Base-by-base conservation (phyloP, 2,329 filamentous ascomycete genomes). In the Aspergillus awamori region DNA sequence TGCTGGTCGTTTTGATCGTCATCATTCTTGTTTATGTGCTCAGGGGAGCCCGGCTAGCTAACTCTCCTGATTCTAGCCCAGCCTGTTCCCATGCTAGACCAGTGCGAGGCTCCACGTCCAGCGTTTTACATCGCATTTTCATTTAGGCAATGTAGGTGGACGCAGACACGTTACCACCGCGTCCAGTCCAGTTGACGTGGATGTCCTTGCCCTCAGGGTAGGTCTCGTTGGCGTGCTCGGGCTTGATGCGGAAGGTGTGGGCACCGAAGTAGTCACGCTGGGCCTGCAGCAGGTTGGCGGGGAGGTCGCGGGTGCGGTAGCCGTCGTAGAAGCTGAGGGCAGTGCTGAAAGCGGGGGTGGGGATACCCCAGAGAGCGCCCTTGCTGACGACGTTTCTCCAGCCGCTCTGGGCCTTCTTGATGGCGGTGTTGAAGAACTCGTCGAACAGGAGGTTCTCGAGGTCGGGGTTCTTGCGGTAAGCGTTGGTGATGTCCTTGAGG, bases 201-300 rank as follows among this genome's bases (percentile, higher is more conserved):
- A 94, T 95, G 80, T 98, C 88, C 83, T 93, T 83, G 80, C 89
- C 92, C 72, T 85, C 87, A 69, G 89, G 89, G 84, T 96, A 96
- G 82, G 92, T 93, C 61, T 84, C 87, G 79, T 74, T 90, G 71
- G 90, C 90, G 68, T 72, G 75, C 82, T 94, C 90, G 63, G 91
- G 90, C 89, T 95, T 94, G 82, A 95, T 87, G 73, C 84, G 84
- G 89, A 95, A 95, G 69, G 91, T 95, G 85, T 95, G 91, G 67
- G 91, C 91, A 79, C 95, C 95, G 77, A 99, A 99, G 91, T 98
- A 99, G 81, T 99, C 95, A 85, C 95, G 91, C 87, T 99, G 95
- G 61, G 94, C 95, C 85, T 99, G 95, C 75, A 99, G 88, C 67
- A 99, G 86, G 87, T 98, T 99, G 85, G 95, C 95, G 63, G 95